Evolutionary conservation across 495 filamentous ascomycete species (phyloP).

Genomic region (Penicillium canariense): DNA sequence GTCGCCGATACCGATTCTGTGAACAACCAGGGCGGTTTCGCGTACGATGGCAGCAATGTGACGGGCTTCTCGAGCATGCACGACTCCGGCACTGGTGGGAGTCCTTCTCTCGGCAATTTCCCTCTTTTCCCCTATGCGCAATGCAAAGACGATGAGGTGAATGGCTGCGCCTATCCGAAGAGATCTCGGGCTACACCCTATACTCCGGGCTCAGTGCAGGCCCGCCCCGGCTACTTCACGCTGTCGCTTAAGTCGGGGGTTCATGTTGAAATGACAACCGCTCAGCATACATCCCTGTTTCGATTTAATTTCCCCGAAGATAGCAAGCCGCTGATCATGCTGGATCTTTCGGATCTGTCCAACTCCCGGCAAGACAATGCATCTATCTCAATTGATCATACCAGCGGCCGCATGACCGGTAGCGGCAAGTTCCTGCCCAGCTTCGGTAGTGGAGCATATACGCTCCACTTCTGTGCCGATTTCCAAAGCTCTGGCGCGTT

Average conservation of each 20-base stretch:
- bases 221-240: constrained; percentile 68
- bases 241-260: constrained; percentile 60
- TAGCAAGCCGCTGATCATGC: constrained; percentile 56
- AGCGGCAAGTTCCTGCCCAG: constrained; percentile 65
- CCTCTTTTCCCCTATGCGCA: constrained; percentile 66
- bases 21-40: constrained; percentile 70
- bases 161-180: constrained; percentile 66
- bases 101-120: constrained; percentile 72
- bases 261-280: constrained; percentile 59
- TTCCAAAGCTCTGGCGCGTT: constrained; percentile 53
- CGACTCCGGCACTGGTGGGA: constrained; percentile 71
- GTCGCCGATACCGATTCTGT: constrained; percentile 68
- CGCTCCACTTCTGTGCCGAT: constrained; percentile 66
- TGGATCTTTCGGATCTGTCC: constrained; percentile 69
- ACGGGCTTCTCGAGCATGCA: constrained; percentile 76
- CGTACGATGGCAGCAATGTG: constrained; percentile 62
- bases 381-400: constrained; percentile 54
- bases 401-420: constrained; percentile 66
- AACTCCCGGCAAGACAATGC: constrained; percentile 65
- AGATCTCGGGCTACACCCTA: constrained; percentile 46
- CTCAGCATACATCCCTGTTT: constrained; percentile 62
- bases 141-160: constrained; percentile 61
- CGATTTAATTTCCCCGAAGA: constrained; percentile 59
- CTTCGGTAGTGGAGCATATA: constrained; percentile 61
- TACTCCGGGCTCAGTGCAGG: constrained; percentile 54